These are phyloP conservation scores for Silybum marianum DNA, from an alignment of 129 eudicot species.

Conservation along the genomic window DNA sequence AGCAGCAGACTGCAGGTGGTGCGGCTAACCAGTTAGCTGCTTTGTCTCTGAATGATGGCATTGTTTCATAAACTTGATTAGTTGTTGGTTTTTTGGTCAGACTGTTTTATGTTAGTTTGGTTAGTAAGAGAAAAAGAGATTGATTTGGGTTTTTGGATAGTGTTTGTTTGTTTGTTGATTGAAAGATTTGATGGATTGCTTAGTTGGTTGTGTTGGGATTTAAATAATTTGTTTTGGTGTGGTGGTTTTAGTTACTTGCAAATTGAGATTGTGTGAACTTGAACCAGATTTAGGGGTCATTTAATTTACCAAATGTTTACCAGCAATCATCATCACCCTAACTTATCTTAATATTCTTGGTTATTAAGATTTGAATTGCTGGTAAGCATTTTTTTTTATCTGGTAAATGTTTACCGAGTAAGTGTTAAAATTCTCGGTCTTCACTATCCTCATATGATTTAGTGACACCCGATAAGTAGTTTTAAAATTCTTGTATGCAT, in stretches of 20 bases:
- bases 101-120: constrained; percentile 8
- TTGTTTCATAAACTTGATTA: constrained; percentile 19
- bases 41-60: constrained; percentile 48
- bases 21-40: constrained; percentile 55
- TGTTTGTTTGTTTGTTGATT: background rate
- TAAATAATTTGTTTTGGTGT: background rate
- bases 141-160: constrained; percentile 11
- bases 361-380: no score
- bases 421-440: no score
- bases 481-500: no score
- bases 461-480: no score
- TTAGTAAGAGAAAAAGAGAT: constrained; percentile 3
- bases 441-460: no score
- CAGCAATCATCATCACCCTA: no score
- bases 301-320: no score
- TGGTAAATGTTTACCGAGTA: no score
- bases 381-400: no score
- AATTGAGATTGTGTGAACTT: no score
- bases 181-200: constrained; percentile 13
- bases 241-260: background rate
- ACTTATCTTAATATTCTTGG: no score
- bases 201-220: background rate
- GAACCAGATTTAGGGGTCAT: no score
- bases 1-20: constrained; percentile 44
- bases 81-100: background rate